phyloP scores from a whole-genome alignment of 2,329 filamentous ascomycete species.

The Aureobasidium sp. region DNA sequence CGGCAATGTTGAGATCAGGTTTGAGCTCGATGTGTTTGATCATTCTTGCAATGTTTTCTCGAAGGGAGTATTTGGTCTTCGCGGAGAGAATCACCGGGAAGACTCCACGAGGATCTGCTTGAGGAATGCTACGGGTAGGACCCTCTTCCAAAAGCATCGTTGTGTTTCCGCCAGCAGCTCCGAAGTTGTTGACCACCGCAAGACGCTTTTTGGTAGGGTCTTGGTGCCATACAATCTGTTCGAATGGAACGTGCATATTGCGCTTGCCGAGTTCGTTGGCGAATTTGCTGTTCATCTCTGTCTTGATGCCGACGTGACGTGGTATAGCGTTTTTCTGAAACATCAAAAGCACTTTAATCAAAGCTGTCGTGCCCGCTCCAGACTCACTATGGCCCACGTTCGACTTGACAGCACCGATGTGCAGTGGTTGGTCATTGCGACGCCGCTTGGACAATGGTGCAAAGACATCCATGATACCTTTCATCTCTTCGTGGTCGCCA shows the following conservation, averaged over 20 bases:
- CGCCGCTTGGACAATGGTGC: constrained; percentile 13
- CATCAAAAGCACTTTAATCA: constrained; percentile 61
- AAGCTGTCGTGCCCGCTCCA: constrained; percentile 40
- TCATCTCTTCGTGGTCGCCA: constrained; percentile 26
- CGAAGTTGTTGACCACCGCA: constrained; percentile 59
- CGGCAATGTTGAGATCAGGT: background rate
- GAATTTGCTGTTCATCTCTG: constrained; percentile 44
- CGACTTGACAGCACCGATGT: constrained; percentile 23
- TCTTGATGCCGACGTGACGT: constrained; percentile 62
- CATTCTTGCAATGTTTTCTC: constrained; percentile 43
- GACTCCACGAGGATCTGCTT: constrained; percentile 46
- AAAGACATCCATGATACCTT: constrained; percentile 21
- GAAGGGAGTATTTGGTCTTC: constrained; percentile 43
- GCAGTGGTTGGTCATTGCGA: background rate
- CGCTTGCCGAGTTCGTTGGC: constrained; percentile 8
- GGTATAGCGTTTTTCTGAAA: constrained; percentile 56
- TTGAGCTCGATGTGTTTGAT: background rate
- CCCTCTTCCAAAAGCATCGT: constrained; percentile 59
- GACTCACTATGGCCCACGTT: constrained; percentile 28
- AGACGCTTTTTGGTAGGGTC: constrained; percentile 27
- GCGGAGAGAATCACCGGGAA: constrained; percentile 56
- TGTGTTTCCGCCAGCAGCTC: constrained; percentile 65
- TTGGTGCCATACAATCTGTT: background rate
- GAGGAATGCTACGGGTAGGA: constrained; percentile 31
- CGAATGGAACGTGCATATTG: background rate